Percentiles rank a stretch among this genome's conserved stretches.
Conservation (phyloP, 192 early-diverging fungal species). For the Cladochytrium replicatum region DNA sequence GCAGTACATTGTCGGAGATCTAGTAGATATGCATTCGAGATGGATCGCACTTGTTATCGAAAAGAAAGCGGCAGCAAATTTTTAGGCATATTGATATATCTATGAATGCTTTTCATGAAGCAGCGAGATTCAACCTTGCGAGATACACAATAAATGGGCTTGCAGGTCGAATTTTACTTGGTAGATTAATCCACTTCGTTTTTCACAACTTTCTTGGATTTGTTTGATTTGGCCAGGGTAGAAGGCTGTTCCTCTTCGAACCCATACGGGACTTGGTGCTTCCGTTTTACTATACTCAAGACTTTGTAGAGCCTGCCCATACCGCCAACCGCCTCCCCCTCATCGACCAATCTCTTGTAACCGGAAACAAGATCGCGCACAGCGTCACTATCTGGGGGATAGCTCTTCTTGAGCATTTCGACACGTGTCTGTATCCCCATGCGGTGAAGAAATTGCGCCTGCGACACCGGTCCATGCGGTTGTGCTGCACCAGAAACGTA, state of each 20-base stretch:
- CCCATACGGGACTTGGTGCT: conserved; percentile 60
- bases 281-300: conserved; percentile 19
- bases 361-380: conserved; percentile 50
- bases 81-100: no score
- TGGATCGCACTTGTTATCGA: no score
- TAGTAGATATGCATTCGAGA: conserved; percentile 50
- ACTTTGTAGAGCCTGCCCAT: conserved; percentile 77
- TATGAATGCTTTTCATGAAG: no score
- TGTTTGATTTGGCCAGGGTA: conserved; percentile 51
- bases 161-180: no score
- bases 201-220: conserved; percentile 25
- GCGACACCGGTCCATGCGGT: conserved; percentile 65
- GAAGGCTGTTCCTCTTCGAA: conserved; percentile 60
- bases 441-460: conserved; percentile 52
- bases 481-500: conserved; percentile 11
- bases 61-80: no score
- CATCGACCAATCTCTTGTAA: conserved; percentile 57
- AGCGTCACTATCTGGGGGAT: conserved; percentile 19
- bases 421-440: conserved; percentile 66
- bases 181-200: not conserved
- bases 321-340: conserved; percentile 32
- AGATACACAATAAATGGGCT: no score
- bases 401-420: conserved; percentile 52
- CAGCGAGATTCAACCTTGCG: no score
- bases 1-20: conserved; percentile 56